Evolutionary conservation across 306 rosid genomes (phyloP), one percentile per base, ranked within the genome.

Genomic region (Casuarina glauca): DNA sequence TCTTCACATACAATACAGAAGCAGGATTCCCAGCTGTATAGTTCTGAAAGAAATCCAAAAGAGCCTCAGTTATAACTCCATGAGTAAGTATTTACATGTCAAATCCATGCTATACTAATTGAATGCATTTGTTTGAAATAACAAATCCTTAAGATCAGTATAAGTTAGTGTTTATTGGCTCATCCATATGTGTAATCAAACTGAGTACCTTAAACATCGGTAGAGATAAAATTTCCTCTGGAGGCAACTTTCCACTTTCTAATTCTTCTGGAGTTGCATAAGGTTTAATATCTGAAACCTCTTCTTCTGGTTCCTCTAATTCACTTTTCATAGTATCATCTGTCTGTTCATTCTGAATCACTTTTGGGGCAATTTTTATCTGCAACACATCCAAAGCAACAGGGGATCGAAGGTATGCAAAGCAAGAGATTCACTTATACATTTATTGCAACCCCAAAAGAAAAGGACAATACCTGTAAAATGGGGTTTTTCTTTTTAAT

Each of bases 141-240:
- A n/a, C 42, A 78, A 70, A 67, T 53, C 72, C 58, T 17, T 5
- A 17, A 66, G 49, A 66, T 41, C 17, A 10, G 9, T 17, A 42
- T 9, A 67, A 67, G 50, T 0, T 7, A 67, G 69, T 58, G 39
- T 9, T 19, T 55, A 55, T 11, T 58, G 64, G 4, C 26, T 26
- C 17, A 35, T 42, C 49, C 42, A 16, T 17, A 42, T 50, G 8
- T 67, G 17, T 67, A 67, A 67, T 42, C 17, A 38, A 46, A 62
- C 78, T 63, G 49, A 74, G 81, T 87, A 94, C 98, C 97, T 92
- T 95, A 81, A 92, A 95, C 95, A 87, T 93, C 57, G 98, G 97
- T 78, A 95, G 97, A 6, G 98, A 92, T 82, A 95, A 86, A 73
- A 92, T 83, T 74, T 91, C 97, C 90, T 92, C 96, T 9, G 91